phyloP scores from a whole-genome alignment of 352 stramenopile genomes.

The Phytophthora fragariae region DNA sequence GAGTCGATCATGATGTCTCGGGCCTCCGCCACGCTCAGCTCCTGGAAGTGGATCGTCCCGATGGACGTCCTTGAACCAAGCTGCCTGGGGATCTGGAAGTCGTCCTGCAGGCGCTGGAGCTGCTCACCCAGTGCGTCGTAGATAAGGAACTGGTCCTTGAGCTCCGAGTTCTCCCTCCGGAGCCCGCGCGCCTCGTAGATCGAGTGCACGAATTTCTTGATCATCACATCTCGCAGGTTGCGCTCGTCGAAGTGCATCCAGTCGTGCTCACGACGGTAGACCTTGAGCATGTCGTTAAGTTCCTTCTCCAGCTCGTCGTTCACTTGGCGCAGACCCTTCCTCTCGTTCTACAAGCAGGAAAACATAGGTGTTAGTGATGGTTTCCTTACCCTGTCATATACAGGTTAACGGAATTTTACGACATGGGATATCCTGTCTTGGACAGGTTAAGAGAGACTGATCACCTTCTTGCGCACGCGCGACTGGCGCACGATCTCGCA shows the following conservation, averaged over 20 bases:
- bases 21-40: conserved; percentile 53
- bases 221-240: conserved; percentile 52
- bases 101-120: conserved; percentile 67
- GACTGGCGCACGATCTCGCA: conserved; percentile 84
- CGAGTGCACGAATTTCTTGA: conserved; percentile 77
- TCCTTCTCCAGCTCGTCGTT: conserved; percentile 67
- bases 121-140: conserved; percentile 78
- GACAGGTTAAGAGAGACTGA: no score
- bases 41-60: conserved; percentile 70
- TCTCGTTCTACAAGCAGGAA: conserved; percentile 37
- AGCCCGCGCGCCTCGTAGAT: conserved; percentile 77
- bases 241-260: conserved; percentile 67
- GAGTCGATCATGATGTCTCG: conserved; percentile 78
- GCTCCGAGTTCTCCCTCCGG: conserved; percentile 48
- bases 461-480: conserved; percentile 76
- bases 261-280: conserved; percentile 50
- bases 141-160: conserved; percentile 62
- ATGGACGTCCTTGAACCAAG: conserved; percentile 49
- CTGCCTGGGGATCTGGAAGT: conserved; percentile 62
- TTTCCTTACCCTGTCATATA: no score
- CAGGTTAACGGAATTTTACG: no score
- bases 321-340: conserved; percentile 61
- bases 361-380: no score
- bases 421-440: no score
- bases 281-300: conserved; percentile 44